A percentile compares a stretch with the other conserved stretches of the same genome.
These are phyloP conservation scores for Triticum dicoccoides DNA, from an alignment of 176 grass and related monocot genomes.

Conservation along the genomic window DNA sequence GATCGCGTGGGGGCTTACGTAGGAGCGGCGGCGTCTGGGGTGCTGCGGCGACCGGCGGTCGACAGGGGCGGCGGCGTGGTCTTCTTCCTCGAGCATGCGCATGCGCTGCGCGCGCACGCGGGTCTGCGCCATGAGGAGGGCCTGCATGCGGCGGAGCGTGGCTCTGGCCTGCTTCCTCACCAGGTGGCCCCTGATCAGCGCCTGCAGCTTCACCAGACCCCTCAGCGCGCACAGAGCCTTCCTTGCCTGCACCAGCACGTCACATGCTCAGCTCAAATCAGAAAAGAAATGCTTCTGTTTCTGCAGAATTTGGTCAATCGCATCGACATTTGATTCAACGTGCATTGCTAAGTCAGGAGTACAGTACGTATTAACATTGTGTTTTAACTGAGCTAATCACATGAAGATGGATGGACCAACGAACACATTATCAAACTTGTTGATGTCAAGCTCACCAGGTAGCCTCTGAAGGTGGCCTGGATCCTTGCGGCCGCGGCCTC, in stretches of 20 bases:
- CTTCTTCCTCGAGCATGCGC: constrained; percentile 45
- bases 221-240: constrained; percentile 75
- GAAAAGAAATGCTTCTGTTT: neutral
- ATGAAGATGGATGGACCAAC: neutral
- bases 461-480: constrained; percentile 84
- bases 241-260: constrained; percentile 46
- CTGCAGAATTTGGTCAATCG: neutral
- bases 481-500: constrained; percentile 57
- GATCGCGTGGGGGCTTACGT: constrained; percentile 28
- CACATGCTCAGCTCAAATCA: neutral
- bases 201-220: constrained; percentile 83
- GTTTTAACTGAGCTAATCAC: neutral
- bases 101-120: constrained; percentile 56
- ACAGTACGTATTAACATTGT: neutral
- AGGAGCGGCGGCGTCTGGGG: constrained; percentile 52
- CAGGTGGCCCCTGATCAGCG: constrained; percentile 70
- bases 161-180: constrained; percentile 69
- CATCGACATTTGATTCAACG: neutral
- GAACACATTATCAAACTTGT: neutral
- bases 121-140: constrained; percentile 59
- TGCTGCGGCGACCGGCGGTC: constrained; percentile 51
- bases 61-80: neutral
- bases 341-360: neutral
- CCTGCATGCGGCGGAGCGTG: constrained; percentile 83
- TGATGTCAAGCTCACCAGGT: constrained; percentile 42